Evolutionary conservation across 805 yeast species (phyloP), one percentile per base, ranked within the genome.

Genomic region (Cyberlindnera amylophila): DNA sequence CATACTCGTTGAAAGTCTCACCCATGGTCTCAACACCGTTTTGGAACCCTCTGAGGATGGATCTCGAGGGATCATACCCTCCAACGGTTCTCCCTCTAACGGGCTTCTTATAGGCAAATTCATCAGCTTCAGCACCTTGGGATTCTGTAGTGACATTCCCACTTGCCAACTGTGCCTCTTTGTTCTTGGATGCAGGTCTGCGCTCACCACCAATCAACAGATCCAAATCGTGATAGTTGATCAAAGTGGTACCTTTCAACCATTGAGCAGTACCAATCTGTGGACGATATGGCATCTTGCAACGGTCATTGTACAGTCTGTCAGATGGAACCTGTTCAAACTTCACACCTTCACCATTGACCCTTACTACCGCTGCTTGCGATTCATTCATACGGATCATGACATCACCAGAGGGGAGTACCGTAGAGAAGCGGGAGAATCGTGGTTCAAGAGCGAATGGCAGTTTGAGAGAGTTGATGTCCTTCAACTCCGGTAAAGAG

Each of bases 221-320:
- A 45, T 84, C 82, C 39, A 93, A 68, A 47, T 86, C 95, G 1
- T 72, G 70, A 17, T 74, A 61, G 2, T 80, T 66, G n/a, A 82
- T 72, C 47, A 73, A 71, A 15, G 78, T 77, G 0, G 83, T 67
- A 3, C 96, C 96, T 51, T 82, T 78, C 6, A 93, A 86, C 93
- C 96, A 86, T 61, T 83, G 91, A 34, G 86, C 68, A 0, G 93
- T 76, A 29, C 88, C 78, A 6, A 86, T 78, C 4, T 77, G 71
- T 2, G 99, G 99, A 36, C 98, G 72, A 26, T 78, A 75, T 2
- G 96, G 95, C 16, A 83, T 74, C 6, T 74, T 65, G 34, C 84
- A 71, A 47, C 79, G 75, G 19, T 77, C 82, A 55, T 86, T 83
- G 65, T 82, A 90, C 28, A 93, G 64, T 2, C 72, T 64, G 59